Evolutionary conservation across 495 filamentous ascomycete genomes (phyloP), one percentile per base, ranked within the genome.

Genomic region (Podospora australis): DNA sequence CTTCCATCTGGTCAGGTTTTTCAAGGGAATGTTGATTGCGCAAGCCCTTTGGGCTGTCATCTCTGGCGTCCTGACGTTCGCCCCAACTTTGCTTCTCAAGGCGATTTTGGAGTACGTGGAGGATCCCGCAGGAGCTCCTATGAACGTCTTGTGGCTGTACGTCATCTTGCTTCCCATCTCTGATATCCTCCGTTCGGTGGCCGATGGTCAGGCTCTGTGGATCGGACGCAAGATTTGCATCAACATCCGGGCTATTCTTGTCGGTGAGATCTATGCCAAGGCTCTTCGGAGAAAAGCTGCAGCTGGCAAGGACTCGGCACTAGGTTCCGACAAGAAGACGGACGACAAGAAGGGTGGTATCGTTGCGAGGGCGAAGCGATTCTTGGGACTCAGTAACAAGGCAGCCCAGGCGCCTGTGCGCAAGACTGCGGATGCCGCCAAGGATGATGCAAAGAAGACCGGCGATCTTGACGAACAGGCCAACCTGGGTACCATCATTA

Each of bases 231-330:
- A 87, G 63, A 87, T 97, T 46, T 95, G 90, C 65, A 88, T 99
- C 54, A 83, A 86, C 44, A 72, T 97, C 28, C 86, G 91, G 29
- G 90, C 94, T 20, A 89, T 99, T 56, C 88, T 99, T 34, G 87
- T 99, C 57, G 94, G 94, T 39, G 94, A 99, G 61, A 90, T 99
- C 30, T 99, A 97, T 62, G 86, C 91, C 29, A 99, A 99, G 67
- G 88, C 94, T 3, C 75, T 99, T n/a, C 78, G 90, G 52, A 82
- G 94, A 35, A 95, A 92, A 64, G 91, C 87, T 23, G 82, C 88
- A 35, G 81, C 90, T 7, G 83, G 83, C 23, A 70, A 75, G 8
- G 89, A 92, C 49, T 78, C 78, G 8, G 70, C 78, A 13, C 72
- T 90, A 14, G 86, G 86, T 8, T 61, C 61, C 47, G 67, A 64